phyloP scores from a whole-genome alignment of 1,139 yeast species.

The Wickerhamomyces sp. region DNA sequence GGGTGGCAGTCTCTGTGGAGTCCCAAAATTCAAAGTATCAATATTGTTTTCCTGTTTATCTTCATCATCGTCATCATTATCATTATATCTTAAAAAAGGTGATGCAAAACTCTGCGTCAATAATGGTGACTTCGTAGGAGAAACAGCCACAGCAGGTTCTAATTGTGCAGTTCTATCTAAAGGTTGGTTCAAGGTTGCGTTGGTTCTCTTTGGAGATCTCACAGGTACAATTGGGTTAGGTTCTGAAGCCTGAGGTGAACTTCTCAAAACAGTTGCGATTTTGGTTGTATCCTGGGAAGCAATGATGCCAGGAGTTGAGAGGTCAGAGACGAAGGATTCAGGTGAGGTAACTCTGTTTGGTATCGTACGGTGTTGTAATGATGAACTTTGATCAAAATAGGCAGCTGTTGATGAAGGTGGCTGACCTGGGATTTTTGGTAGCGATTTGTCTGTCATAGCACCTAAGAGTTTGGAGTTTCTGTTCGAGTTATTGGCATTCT shows the following conservation, averaged over 20 bases:
- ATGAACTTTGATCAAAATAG: background rate
- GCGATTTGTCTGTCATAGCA: constrained; percentile 20
- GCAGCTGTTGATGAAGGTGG: background rate
- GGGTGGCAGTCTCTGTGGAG: constrained; percentile 8
- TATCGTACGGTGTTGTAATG: constrained; percentile 1
- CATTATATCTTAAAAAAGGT: background rate
- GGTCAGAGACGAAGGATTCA: constrained; percentile 11
- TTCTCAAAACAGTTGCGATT: background rate
- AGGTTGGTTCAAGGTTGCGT: constrained; percentile 3
- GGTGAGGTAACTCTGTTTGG: constrained; percentile 9
- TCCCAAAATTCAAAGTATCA: background rate
- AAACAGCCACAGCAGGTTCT: constrained; percentile 16
- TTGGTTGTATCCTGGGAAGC: constrained; percentile 3
- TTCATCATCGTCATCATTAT: constrained; percentile 2
- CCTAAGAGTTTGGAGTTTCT: constrained; percentile 5
- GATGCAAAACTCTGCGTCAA: background rate
- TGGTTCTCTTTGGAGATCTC: constrained; percentile 26
- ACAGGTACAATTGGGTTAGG: constrained; percentile 20
- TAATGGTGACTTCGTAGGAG: constrained; percentile 11
- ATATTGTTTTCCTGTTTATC: background rate
- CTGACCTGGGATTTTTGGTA: constrained; percentile 26
- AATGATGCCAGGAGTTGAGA: constrained; percentile 12
- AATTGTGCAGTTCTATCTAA: background rate
- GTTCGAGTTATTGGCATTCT: background rate
- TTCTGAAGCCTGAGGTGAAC: background rate